Evolutionary conservation across 495 filamentous ascomycete genomes (phyloP).

Genomic region (Neurospora africana): DNA sequence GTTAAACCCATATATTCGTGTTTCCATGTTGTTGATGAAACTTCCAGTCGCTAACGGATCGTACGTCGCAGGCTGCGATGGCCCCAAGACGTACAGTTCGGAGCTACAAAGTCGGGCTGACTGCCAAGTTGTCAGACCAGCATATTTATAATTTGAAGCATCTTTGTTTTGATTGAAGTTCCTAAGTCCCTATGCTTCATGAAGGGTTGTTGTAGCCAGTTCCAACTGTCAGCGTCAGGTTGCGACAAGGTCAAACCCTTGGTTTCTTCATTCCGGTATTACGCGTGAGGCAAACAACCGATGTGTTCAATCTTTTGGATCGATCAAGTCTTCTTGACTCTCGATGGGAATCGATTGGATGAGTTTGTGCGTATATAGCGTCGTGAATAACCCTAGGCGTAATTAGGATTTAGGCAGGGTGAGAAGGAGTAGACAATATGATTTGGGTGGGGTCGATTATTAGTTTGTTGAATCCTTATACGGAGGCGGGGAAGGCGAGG

Average conservation of each 20-base stretch:
- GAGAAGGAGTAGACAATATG: neutral
- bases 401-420: neutral
- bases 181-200: neutral
- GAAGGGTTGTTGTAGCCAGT: neutral
- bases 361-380: neutral
- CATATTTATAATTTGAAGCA: too few relatives aligned
- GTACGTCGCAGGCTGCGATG: too few relatives aligned
- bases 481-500: too few relatives aligned
- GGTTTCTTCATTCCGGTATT: neutral
- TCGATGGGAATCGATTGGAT: neutral
- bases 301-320: neutral
- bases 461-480: too few relatives aligned
- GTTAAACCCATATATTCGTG: too few relatives aligned
- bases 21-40: too few relatives aligned
- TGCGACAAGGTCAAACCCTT: neutral
- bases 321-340: neutral
- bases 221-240: neutral
- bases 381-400: neutral
- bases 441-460: too few relatives aligned
- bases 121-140: too few relatives aligned
- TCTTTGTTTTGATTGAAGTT: neutral
- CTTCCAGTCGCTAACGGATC: too few relatives aligned
- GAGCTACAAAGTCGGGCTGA: too few relatives aligned
- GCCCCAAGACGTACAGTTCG: too few relatives aligned
- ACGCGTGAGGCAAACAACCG: too few relatives aligned